Conservation (phyloP, 1,284 basidiomycete genomes). For the Ustilago lituana region DNA sequence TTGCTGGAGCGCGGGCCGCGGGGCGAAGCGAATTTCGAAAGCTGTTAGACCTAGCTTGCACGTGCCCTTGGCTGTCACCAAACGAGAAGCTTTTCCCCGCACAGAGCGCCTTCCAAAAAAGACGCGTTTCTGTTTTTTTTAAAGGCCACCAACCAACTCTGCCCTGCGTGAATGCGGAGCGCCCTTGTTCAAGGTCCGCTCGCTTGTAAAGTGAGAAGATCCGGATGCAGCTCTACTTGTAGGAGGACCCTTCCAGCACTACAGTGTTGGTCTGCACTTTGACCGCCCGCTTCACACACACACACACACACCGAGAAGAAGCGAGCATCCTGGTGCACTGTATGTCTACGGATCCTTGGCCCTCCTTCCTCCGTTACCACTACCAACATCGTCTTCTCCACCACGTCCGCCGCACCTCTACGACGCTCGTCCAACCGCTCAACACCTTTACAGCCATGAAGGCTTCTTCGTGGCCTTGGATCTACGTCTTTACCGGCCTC, state of each 20-base stretch:
- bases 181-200: slow-evolving; percentile 5
- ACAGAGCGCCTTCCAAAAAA: background rate
- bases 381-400: background rate
- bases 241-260: too few relatives aligned
- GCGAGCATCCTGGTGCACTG: too few relatives aligned
- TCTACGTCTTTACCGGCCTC: slow-evolving; percentile 69
- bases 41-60: background rate
- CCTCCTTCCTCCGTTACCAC: background rate
- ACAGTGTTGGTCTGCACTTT: background rate
- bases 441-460: slow-evolving; percentile 19
- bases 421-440: too few relatives aligned
- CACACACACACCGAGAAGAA: too few relatives aligned
- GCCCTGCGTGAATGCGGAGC: too few relatives aligned
- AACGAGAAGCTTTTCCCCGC: slow-evolving; percentile 10
- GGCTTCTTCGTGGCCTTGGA: slow-evolving; percentile 19
- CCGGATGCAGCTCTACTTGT: slow-evolving; percentile 2
- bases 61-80: too few relatives aligned
- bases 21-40: background rate
- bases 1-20: too few relatives aligned
- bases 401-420: too few relatives aligned
- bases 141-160: too few relatives aligned
- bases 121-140: too few relatives aligned
- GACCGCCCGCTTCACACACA: too few relatives aligned
- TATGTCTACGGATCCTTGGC: too few relatives aligned
- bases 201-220: background rate